Evolutionary conservation across 2,329 filamentous ascomycete species (phyloP).

Genomic region (Albophoma yamanashiensis): DNA sequence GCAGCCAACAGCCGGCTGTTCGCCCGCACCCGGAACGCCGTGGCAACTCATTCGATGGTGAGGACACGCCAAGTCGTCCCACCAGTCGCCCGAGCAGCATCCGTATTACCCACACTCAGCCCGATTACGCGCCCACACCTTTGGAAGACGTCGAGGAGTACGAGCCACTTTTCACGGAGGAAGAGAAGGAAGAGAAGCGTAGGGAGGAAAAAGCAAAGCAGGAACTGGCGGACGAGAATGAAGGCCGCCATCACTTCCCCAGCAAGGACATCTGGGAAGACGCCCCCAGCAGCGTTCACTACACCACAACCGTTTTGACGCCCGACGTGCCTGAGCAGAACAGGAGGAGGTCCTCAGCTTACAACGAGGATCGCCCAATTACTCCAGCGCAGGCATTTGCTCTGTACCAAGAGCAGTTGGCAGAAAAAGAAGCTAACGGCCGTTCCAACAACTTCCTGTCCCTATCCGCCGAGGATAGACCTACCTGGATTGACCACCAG

Average conservation of each 20-base stretch:
- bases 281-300: conserved; percentile 73
- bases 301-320: conserved; percentile 72
- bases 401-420: conserved; percentile 53
- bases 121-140: conserved; percentile 53
- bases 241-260: conserved; percentile 64
- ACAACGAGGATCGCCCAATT: conserved; percentile 28
- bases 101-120: conserved; percentile 42
- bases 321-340: conserved; percentile 43
- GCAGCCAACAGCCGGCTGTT: conserved; percentile 68
- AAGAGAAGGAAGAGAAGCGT: conserved; percentile 40
- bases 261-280: conserved; percentile 98
- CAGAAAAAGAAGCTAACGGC: conserved; percentile 38
- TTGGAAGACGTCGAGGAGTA: conserved; percentile 88
- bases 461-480: conserved; percentile 19
- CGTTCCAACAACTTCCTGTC: conserved; percentile 17
- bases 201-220: conserved; percentile 20
- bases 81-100: conserved; percentile 48
- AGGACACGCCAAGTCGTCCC: conserved; percentile 50
- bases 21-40: conserved; percentile 60
- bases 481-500: conserved; percentile 35
- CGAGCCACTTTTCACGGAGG: conserved; percentile 85
- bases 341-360: conserved; percentile 19
- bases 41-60: conserved; percentile 45
- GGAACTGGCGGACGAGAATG: conserved; percentile 30
- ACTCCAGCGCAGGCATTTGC: conserved; percentile 57